Conservation (phyloP, 225 moss, liverwort and hornwort species). For the Antitrichia curtipendula region DNA sequence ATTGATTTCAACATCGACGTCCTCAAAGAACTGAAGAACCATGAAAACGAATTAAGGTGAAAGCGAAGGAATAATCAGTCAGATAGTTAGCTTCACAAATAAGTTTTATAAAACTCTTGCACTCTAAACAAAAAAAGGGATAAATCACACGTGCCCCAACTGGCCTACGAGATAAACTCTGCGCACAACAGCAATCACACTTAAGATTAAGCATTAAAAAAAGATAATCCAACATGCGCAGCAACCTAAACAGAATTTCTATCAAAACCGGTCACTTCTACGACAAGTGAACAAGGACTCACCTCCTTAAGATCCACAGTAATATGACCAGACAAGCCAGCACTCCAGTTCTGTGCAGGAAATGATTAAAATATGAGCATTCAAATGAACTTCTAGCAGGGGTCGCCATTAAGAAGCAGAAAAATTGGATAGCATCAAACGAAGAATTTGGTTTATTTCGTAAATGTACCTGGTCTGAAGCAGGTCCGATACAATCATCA, state of each 20-base stretch:
- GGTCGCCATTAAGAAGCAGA: background rate
- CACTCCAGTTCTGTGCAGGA: slow-evolving; percentile 58
- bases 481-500: slow-evolving; percentile 9
- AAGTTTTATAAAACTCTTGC: background rate
- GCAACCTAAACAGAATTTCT: background rate
- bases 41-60: background rate
- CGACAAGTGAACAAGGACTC: background rate
- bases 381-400: background rate
- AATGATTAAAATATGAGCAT: background rate
- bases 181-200: background rate
- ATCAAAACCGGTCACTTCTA: background rate
- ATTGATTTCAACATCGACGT: slow-evolving; percentile 55
- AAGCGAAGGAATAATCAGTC: background rate
- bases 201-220: background rate
- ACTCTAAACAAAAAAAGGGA: background rate
- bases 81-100: background rate
- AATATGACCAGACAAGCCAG: slow-evolving; percentile 74
- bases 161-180: background rate
- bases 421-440: background rate
- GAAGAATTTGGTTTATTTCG: background rate
- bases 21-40: slow-evolving; percentile 50
- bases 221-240: background rate
- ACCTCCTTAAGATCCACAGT: slow-evolving; percentile 81
- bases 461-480: slow-evolving; percentile 32
- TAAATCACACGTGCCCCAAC: background rate